Evolutionary conservation across 352 stramenopile species (phyloP), one percentile per base, ranked within the genome.

Genomic region (Globisporangium okanoganense): DNA sequence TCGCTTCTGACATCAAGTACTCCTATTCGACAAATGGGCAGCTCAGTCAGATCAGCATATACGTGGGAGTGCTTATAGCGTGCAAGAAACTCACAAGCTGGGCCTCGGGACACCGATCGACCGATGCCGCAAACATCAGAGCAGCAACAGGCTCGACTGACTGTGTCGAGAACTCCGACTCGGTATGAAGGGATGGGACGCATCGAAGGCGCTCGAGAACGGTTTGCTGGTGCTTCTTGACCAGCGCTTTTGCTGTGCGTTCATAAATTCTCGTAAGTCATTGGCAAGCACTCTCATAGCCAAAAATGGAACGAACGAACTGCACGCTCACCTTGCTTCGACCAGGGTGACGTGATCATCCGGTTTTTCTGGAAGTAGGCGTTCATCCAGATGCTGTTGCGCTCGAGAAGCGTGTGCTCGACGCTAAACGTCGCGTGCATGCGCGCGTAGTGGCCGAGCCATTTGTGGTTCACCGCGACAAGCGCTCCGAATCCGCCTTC

Each of bases 331-430:
- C 78, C 78, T 73, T 87, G 76, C 22, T 72, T 67, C 14, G 79
- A 87, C 29, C 73, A 62, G 9, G 83, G 76, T 20, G 77, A 73
- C 6, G 81, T 90, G 62, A 78, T 73, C 71, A 90, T 84, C 57
- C 83, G 81, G 33, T 75, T 76, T 65, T 90, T 90, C 71, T 93
- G 83, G 67, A 93, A 93, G 67, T 78, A 81, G 25, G 79, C 70
- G 58, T 93, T 93, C 72, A 93, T 85, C 83, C 83, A 93, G 58
- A 91, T 67, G 29, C 76, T 89, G 54, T 85, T 83, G 62, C 73
- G 83, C 61, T 85, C 75, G 20, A 93, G 66, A 38, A 90, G 67
- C 47, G 73, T 54, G 18, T 67, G 66, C 49, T 82, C 73, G 62
- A 88, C 70, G 57, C 75, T 70, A 57, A 87, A 88, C 7, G 67